Evolutionary conservation across 1,284 basidiomycete genomes (phyloP).

Genomic region (Leccinum ponderosum): DNA sequence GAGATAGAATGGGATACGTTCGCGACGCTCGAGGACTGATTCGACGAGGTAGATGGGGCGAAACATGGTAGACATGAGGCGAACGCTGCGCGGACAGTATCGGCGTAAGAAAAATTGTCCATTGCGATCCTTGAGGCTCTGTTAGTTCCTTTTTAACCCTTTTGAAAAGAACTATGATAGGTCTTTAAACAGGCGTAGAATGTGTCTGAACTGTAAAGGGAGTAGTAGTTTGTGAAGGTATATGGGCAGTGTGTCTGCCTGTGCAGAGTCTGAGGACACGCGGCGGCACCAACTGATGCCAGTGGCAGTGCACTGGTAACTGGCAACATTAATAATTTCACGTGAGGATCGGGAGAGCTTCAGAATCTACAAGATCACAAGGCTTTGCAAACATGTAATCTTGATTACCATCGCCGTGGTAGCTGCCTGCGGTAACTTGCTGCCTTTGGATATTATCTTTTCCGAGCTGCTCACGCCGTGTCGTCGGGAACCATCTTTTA

Average conservation of each 20-base stretch:
- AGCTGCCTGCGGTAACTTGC: too few species aligned
- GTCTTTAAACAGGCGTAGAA: neutral
- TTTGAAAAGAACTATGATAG: neutral
- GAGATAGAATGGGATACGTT: constrained; percentile 30
- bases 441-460: too few species aligned
- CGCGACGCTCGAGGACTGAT: neutral
- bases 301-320: neutral
- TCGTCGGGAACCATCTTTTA: too few species aligned
- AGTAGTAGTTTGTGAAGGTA: neutral
- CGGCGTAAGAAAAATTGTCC: constrained; percentile 62
- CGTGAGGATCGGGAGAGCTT: too few species aligned
- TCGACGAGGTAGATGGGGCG: constrained; percentile 16
- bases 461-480: too few species aligned
- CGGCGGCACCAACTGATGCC: neutral
- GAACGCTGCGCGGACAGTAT: constrained; percentile 55
- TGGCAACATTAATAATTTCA: too few species aligned
- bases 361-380: too few species aligned
- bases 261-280: neutral
- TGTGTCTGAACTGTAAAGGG: neutral
- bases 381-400: too few species aligned
- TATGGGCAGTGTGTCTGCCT: neutral
- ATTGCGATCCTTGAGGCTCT: constrained; percentile 28
- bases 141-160: neutral
- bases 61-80: constrained; percentile 63
- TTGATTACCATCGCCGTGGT: too few species aligned